Evolutionary conservation across 345 rosid genomes (phyloP).

Genomic region (Stellera chamaejasme): DNA sequence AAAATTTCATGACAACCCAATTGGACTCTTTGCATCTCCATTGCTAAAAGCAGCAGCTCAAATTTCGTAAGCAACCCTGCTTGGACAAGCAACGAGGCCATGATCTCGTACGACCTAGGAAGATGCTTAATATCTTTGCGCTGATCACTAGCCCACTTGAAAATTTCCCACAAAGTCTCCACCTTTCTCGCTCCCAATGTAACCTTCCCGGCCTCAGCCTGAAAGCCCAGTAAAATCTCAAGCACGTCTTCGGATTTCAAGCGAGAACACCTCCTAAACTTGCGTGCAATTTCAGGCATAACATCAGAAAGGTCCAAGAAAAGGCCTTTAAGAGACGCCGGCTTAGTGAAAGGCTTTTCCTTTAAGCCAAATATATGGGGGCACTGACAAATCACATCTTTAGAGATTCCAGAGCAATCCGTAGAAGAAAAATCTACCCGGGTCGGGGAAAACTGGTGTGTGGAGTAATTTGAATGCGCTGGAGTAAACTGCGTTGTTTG

Average conservation of each 20-base stretch:
- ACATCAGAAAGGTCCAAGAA: constrained; percentile 49
- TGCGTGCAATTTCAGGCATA: constrained; percentile 50
- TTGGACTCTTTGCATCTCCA: constrained; percentile 32
- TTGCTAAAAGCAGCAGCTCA: constrained; percentile 41
- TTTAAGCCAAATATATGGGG: constrained; percentile 17
- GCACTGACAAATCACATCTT: constrained; percentile 21
- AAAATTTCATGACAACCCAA: constrained; percentile 33
- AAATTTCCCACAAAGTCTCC: constrained; percentile 54
- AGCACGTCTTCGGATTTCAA: constrained; percentile 55
- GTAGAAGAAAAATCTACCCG: constrained; percentile 23
- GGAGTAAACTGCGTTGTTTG: constrained; percentile 21
- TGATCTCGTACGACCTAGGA: constrained; percentile 38
- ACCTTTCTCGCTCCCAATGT: constrained; percentile 35
- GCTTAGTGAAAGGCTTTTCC: constrained; percentile 16
- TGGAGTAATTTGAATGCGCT: constrained; percentile 11
- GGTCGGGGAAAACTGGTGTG: constrained; percentile 13
- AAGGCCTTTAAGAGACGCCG: constrained; percentile 35
- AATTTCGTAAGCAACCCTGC: constrained; percentile 54
- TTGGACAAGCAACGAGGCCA: constrained; percentile 47
- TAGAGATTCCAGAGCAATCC: constrained; percentile 19
- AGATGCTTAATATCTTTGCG: constrained; percentile 48
- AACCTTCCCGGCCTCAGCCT: constrained; percentile 29
- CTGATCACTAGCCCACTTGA: constrained; percentile 38
- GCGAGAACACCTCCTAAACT: constrained; percentile 32
- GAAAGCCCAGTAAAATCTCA: constrained; percentile 42